Evolutionary conservation across 345 rosid genomes (phyloP).

Genomic region (thale cress (Arabidopsis thaliana)): DNA sequence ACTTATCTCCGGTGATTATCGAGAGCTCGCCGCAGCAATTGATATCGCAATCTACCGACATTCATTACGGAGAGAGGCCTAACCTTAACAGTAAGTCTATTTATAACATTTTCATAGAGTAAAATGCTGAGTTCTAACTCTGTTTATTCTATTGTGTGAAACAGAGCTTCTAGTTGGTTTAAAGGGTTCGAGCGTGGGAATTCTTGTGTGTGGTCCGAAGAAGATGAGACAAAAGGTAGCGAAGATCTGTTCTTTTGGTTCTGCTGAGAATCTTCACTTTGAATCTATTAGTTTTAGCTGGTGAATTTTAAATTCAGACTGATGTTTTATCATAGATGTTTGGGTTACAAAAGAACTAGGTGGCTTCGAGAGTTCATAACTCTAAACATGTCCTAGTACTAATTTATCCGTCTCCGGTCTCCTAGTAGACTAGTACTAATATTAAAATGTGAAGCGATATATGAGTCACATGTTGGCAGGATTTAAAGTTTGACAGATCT

Average conservation of each 20-base stretch:
- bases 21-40: conserved; percentile 69
- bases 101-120: conserved; percentile 31
- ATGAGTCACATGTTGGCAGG: no score
- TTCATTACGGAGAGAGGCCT: conserved; percentile 71
- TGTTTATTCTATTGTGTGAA: conserved; percentile 15
- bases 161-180: conserved; percentile 58
- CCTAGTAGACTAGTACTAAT: neutral
- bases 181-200: conserved; percentile 67
- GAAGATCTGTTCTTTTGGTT: conserved; percentile 58
- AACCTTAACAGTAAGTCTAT: conserved; percentile 65
- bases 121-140: conserved; percentile 6
- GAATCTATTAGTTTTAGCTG: conserved; percentile 85
- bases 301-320: conserved; percentile 45
- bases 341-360: neutral
- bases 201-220: conserved; percentile 73
- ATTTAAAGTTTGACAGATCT: no score
- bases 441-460: neutral
- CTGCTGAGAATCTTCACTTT: conserved; percentile 60
- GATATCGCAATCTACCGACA: conserved; percentile 51
- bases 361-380: neutral
- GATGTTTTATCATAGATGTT: conserved; percentile 1
- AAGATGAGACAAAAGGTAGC: conserved; percentile 78
- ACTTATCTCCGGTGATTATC: conserved; percentile 44
- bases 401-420: neutral
- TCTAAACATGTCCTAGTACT: neutral